Evolutionary conservation across 1,284 basidiomycete species (phyloP), one percentile per base, ranked within the genome.

Genomic region (Puccinia triticina): DNA sequence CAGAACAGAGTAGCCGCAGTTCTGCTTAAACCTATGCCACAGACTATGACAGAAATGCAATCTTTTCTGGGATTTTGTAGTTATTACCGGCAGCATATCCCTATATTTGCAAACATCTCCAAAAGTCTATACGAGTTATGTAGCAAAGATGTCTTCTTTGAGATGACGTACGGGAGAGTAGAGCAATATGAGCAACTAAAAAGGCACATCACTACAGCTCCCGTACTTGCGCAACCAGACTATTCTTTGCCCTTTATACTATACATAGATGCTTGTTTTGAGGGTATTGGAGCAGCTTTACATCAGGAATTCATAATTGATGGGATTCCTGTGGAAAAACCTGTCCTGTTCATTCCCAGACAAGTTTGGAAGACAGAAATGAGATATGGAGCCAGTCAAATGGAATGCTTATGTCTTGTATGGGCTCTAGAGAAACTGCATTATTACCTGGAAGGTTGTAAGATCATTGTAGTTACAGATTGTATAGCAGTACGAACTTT

Each of bases 1-100:
- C 84, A 85, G 0, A 83, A 75, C 2, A 90, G 90, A 84, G 82
- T 90, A 0, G 43, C 85, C 3, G 40, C 40, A 43, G 40, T 43
- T 12, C 12, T 43, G 12, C 4, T 43, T 4, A 43, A 43, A 43
- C 12, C 40, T 12, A 43, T 43, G 40, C 40, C 40, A 7, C 40
- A 43, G 40, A 43, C 4, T 12, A 43, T 4, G 12, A 43, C 40
- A 43, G 40, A 43, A 43, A 43, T 43, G 4, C 4, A 7, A 12
- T 43, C 40, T 12, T 43, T 43, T 43, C 40, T 43, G 12, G 40
- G 40, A 7, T 43, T 43, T 12, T 43, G 40, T 43, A 43, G 40
- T 43, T 43, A 43, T 43, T 43, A 43, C 40, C 40, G 40, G 7
- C 40, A 43, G 12, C 40, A 43, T 43, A 12, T 43, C 40, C 40